Evolutionary conservation across 768 basidiomycete genomes (phyloP).

Genomic region (Serpula lacrymans): DNA sequence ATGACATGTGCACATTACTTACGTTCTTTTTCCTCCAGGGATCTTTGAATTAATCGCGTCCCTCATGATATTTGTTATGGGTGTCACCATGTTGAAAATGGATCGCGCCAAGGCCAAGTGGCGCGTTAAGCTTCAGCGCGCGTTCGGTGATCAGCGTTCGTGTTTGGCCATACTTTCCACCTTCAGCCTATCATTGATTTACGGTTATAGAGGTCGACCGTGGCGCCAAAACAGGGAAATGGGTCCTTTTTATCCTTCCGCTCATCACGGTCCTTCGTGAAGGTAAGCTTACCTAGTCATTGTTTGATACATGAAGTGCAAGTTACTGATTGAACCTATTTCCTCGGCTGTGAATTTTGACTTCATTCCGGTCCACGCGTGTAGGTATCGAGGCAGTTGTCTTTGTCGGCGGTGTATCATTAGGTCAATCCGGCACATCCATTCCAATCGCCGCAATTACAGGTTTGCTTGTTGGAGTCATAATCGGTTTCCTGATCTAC

Average conservation of each 20-base stretch:
- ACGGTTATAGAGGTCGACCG: slow-evolving; percentile 41
- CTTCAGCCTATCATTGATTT: not conserved
- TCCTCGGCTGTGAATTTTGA: no score
- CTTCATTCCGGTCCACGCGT: not conserved
- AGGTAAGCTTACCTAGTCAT: slow-evolving; percentile 53
- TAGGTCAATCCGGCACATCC: slow-evolving; percentile 74
- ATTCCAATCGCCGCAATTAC: slow-evolving; percentile 91
- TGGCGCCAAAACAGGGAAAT: slow-evolving; percentile 60
- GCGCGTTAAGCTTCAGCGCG: slow-evolving; percentile 81
- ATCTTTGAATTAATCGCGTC: slow-evolving; percentile 68
- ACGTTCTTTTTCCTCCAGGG: slow-evolving; percentile 38
- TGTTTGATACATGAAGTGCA: no score
- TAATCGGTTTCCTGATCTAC: slow-evolving; percentile 77
- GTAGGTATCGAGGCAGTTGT: slow-evolving; percentile 84
- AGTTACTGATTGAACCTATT: not conserved
- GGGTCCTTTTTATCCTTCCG: slow-evolving; percentile 87
- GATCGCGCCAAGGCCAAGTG: slow-evolving; percentile 93
- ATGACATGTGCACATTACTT: no score
- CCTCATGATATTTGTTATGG: slow-evolving; percentile 91
- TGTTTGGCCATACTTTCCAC: slow-evolving; percentile 1
- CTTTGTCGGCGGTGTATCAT: slow-evolving; percentile 91
- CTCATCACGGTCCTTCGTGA: slow-evolving; percentile 91
- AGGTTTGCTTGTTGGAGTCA: slow-evolving; percentile 74
- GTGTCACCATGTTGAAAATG: slow-evolving; percentile 91
- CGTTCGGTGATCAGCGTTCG: slow-evolving; percentile 64